Percentiles rank a stretch among this genome's conserved stretches.
Evolutionary conservation across 805 yeast genomes (phyloP).

Genomic region (Saccharomycopsis fodiens): DNA sequence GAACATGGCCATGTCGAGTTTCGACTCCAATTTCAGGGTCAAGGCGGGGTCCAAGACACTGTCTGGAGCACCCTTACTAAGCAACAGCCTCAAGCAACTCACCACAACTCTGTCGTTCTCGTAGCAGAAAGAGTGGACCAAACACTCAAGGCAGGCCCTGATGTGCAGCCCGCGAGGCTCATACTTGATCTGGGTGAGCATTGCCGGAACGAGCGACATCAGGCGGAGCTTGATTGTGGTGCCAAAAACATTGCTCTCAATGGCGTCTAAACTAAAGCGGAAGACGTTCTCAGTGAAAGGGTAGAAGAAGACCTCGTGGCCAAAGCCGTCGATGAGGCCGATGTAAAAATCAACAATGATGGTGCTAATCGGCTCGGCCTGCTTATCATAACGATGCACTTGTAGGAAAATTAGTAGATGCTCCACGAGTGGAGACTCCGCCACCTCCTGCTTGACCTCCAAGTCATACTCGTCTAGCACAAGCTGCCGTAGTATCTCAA

Average conservation of each 20-base stretch:
- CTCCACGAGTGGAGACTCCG: background rate
- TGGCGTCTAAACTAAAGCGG: background rate
- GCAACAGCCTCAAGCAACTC: background rate
- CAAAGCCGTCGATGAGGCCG: background rate
- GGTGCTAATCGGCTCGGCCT: background rate
- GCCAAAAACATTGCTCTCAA: background rate
- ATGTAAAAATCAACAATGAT: background rate
- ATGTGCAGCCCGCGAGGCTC: background rate
- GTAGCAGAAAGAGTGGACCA: background rate
- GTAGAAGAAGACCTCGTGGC: background rate
- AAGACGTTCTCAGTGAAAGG: background rate
- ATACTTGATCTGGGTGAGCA: background rate
- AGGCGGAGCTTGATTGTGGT: background rate
- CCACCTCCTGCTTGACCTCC: background rate
- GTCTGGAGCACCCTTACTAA: background rate
- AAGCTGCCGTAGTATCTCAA: background rate
- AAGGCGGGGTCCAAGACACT: background rate
- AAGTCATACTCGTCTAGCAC: background rate
- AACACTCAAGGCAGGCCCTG: background rate
- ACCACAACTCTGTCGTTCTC: background rate
- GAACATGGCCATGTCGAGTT: conserved; percentile 9
- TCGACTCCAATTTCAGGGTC: background rate
- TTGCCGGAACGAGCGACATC: background rate
- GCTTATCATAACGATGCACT: background rate
- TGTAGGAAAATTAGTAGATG: background rate